A percentile compares a stretch with the other conserved stretches of the same genome.
Conservation (phyloP, 345 rosid species). For the Hevea brasiliensis region DNA sequence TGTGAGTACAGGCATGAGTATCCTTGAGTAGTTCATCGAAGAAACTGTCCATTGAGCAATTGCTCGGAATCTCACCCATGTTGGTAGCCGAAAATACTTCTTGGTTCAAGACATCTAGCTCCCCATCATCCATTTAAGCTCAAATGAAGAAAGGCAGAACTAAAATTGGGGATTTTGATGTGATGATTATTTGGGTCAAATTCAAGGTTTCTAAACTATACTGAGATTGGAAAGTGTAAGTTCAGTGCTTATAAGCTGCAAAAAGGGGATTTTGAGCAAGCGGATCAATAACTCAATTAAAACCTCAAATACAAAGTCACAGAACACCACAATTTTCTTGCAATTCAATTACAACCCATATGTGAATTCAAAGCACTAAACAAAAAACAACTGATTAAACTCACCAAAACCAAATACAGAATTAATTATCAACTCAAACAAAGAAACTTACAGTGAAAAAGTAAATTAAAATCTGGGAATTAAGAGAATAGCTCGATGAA, state of each 20-base stretch:
- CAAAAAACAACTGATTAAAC: neutral
- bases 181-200: slow-evolving; percentile 17
- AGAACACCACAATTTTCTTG: neutral
- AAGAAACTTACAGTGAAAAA: slow-evolving; percentile 8
- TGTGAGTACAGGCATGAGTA: slow-evolving; percentile 80
- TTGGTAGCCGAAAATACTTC: slow-evolving; percentile 57
- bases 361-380: neutral
- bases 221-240: neutral
- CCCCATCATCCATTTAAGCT: slow-evolving; percentile 79
- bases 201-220: neutral
- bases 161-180: slow-evolving; percentile 19
- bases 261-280: neutral
- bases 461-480: slow-evolving; percentile 4
- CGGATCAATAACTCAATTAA: neutral
- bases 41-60: slow-evolving; percentile 75
- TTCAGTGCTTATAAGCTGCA: slow-evolving; percentile 4
- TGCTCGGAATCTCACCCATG: slow-evolving; percentile 59
- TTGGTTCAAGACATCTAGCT: slow-evolving; percentile 83
- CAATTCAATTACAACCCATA: slow-evolving; percentile 16
- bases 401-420: neutral
- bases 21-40: slow-evolving; percentile 60
- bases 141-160: neutral
- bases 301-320: slow-evolving; percentile 4
- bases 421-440: neutral
- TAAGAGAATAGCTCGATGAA: slow-evolving; percentile 6